A percentile compares a stretch with the other conserved stretches of the same genome.
Conservation (phyloP, 345 rosid genomes). For the Acer negundo region DNA sequence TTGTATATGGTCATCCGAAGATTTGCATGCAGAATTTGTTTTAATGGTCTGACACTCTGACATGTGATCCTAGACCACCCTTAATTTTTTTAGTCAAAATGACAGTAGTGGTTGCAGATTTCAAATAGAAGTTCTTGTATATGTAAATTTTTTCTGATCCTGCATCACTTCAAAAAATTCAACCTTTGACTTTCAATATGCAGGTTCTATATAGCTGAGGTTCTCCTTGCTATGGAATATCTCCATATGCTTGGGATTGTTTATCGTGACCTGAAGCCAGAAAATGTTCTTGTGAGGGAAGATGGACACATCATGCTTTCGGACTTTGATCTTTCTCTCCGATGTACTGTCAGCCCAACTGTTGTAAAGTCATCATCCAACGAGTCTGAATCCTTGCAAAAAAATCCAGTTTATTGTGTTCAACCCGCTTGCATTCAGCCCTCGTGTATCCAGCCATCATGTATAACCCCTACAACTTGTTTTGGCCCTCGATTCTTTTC, state of each 20-base stretch:
- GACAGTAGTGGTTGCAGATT: not conserved
- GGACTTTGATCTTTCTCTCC: constrained; percentile 82
- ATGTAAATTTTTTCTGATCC: not conserved
- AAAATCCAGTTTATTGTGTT: constrained; percentile 55
- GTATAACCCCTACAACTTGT: constrained; percentile 62
- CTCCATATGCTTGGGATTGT: constrained; percentile 89
- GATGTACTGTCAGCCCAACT: constrained; percentile 60
- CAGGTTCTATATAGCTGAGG: constrained; percentile 85
- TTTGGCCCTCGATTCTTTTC: constrained; percentile 61
- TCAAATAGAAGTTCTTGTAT: not conserved
- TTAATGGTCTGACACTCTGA: not conserved
- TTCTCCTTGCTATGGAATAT: constrained; percentile 82
- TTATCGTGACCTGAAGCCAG: constrained; percentile 85
- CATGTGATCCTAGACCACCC: not conserved
- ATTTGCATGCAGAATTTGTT: not conserved
- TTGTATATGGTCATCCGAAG: too few relatives aligned
- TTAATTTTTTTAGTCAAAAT: not conserved
- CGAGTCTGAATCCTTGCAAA: constrained; percentile 49
- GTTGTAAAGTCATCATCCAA: constrained; percentile 51
- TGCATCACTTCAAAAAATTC: not conserved
- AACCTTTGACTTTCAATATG: constrained; percentile 12
- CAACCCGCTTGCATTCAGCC: constrained; percentile 67
- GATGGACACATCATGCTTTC: constrained; percentile 94
- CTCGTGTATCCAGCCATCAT: constrained; percentile 57
- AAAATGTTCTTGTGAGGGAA: constrained; percentile 87